Conservation (phyloP, 352 stramenopile species). For the Pythium dissimile region DNA sequence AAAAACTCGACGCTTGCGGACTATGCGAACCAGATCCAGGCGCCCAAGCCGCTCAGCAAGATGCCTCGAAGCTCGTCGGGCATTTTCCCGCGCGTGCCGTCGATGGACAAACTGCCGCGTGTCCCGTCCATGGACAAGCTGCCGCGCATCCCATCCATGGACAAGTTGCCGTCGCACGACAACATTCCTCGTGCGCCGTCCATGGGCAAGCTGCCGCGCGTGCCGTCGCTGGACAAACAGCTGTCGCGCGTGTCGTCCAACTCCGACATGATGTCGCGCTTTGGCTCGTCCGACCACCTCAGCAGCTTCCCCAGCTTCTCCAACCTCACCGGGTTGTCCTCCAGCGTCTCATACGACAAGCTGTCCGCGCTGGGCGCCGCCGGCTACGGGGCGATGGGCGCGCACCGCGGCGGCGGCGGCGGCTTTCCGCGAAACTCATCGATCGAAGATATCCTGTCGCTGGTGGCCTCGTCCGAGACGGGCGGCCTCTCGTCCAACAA, state of each 20-base stretch:
- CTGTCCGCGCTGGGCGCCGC: constrained; percentile 41
- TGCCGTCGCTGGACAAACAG: constrained; percentile 37
- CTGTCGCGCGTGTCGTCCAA: constrained; percentile 46
- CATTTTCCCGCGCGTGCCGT: constrained; percentile 76
- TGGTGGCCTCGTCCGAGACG: constrained; percentile 78
- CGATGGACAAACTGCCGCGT: constrained; percentile 60
- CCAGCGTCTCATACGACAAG: constrained; percentile 76
- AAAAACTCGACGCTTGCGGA: constrained; percentile 14
- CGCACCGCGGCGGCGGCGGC: no score
- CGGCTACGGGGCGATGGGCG: constrained; percentile 1
- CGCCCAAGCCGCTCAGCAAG: constrained; percentile 74
- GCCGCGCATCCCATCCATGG: constrained; percentile 64
- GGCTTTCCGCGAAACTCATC: constrained; percentile 82
- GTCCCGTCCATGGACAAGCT: constrained; percentile 64
- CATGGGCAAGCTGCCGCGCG: constrained; percentile 62
- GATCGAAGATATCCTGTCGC: constrained; percentile 84
- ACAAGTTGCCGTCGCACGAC: constrained; percentile 59
- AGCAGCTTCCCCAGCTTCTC: constrained; percentile 78
- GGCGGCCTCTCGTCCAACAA: constrained; percentile 37
- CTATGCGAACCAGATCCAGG: constrained; percentile 64
- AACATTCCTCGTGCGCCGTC: constrained; percentile 59
- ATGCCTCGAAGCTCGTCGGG: constrained; percentile 75
- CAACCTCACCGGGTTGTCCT: constrained; percentile 59
- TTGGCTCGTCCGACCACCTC: constrained; percentile 60
- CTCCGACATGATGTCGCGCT: constrained; percentile 71